Evolutionary conservation across 2,329 filamentous ascomycete species (phyloP).

Genomic region (Ilyonectria destructans): DNA sequence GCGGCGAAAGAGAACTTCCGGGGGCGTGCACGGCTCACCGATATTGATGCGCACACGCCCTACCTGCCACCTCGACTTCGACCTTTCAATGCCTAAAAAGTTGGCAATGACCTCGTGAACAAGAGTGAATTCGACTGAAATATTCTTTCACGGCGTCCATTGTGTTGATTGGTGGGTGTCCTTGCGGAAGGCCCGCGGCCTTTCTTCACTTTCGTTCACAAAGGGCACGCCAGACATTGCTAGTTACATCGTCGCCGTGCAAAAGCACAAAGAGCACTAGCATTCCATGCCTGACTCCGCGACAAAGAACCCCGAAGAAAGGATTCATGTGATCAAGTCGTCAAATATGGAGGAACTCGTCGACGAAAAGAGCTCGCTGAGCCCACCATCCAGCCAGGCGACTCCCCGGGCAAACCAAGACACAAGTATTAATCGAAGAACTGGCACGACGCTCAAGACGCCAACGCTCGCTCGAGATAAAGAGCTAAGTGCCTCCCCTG

Average conservation of each 20-base stretch:
- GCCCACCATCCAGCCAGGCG: slow-evolving; percentile 5
- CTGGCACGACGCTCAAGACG: slow-evolving; percentile 29
- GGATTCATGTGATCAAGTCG: neutral
- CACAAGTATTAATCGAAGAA: slow-evolving; percentile 20
- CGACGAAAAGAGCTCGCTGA: slow-evolving; percentile 13
- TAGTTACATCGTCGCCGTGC: neutral
- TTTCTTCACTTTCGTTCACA: neutral
- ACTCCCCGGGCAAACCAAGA: slow-evolving; percentile 24
- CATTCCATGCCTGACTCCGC: neutral
- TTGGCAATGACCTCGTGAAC: neutral
- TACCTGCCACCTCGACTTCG: neutral
- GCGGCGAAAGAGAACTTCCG: slow-evolving; percentile 52
- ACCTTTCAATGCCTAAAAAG: neutral
- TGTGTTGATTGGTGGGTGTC: neutral
- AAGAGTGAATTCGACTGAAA: neutral
- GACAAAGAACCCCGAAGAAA: neutral
- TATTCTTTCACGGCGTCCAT: neutral
- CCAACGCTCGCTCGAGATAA: slow-evolving; percentile 22
- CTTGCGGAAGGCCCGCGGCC: neutral
- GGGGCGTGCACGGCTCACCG: slow-evolving; percentile 24
- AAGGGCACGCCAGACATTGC: neutral
- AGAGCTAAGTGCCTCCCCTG: slow-evolving; percentile 21
- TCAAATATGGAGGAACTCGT: slow-evolving; percentile 19
- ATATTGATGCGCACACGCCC: slow-evolving; percentile 38
- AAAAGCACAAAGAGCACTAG: slow-evolving; percentile 8